Evolutionary conservation across 2,329 filamentous ascomycete genomes (phyloP).

Genomic region (Penicillium sp.): DNA sequence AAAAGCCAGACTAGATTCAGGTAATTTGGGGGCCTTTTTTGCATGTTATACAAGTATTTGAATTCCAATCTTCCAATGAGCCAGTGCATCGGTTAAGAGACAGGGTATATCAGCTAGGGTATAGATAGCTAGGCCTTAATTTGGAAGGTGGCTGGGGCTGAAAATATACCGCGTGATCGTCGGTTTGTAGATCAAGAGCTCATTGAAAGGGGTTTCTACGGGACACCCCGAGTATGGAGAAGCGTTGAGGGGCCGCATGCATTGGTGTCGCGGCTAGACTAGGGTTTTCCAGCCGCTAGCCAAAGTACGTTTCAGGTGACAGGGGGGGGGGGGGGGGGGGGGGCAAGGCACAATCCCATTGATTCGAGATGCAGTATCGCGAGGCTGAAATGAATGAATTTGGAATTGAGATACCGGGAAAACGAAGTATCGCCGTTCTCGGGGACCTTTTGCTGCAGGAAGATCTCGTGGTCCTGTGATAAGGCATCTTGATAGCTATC

Average conservation of each 20-base stretch:
- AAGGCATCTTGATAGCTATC: no score
- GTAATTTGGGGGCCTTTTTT: not conserved
- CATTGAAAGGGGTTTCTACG: not conserved
- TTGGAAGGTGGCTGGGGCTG: not conserved
- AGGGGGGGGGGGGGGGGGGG: not conserved
- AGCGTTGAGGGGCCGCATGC: conserved; percentile 1
- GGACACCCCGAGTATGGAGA: not conserved
- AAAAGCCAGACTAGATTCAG: not conserved
- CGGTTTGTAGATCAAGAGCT: not conserved
- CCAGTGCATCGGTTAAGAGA: not conserved
- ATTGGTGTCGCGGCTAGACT: conserved; percentile 1
- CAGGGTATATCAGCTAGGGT: not conserved
- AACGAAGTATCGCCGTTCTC: not conserved
- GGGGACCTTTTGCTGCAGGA: no score
- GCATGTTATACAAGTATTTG: not conserved
- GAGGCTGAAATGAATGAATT: not conserved
- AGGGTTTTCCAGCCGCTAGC: conserved; percentile 5
- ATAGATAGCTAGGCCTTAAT: not conserved
- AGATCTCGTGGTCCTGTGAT: no score
- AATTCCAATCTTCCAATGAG: conserved; percentile 1
- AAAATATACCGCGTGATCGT: not conserved
- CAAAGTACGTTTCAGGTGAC: not conserved
- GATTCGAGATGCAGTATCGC: not conserved
- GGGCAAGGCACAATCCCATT: not conserved
- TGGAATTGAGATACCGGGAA: not conserved